Percentiles rank a stretch among this genome's conserved stretches.
Conservation (phyloP, 352 stramenopile genomes). For the Phytophthora tubulina region DNA sequence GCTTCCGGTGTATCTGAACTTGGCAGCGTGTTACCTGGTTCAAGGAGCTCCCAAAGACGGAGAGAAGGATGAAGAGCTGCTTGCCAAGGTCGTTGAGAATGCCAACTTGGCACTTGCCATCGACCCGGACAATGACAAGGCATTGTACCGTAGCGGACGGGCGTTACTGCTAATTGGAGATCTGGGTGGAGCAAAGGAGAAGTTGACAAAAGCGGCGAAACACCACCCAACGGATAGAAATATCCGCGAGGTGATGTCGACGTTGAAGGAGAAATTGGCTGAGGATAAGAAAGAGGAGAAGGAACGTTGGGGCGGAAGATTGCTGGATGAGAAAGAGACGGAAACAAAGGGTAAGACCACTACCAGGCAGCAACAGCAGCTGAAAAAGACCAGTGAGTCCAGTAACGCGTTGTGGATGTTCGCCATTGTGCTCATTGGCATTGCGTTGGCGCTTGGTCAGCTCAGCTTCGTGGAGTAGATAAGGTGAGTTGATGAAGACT, state of each 20-base stretch:
- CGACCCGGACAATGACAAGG: constrained; percentile 85
- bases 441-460: constrained; percentile 46
- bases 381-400: constrained; percentile 24
- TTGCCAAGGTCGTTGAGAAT: constrained; percentile 72
- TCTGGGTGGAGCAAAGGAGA: constrained; percentile 62
- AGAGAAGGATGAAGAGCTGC: constrained; percentile 41
- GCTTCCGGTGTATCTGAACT: constrained; percentile 82
- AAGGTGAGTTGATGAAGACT: not conserved
- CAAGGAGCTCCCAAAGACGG: constrained; percentile 48
- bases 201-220: constrained; percentile 73
- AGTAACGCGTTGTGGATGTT: constrained; percentile 49
- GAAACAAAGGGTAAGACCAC: not conserved
- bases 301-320: constrained; percentile 71
- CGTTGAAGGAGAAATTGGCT: constrained; percentile 56
- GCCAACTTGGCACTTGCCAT: constrained; percentile 73
- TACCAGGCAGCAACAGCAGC: constrained; percentile 15
- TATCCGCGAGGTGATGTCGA: constrained; percentile 69
- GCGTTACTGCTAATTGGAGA: constrained; percentile 70
- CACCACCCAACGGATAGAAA: constrained; percentile 74
- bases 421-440: constrained; percentile 47
- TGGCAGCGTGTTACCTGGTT: constrained; percentile 78
- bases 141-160: constrained; percentile 79
- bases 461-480: constrained; percentile 46
- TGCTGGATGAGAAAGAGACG: constrained; percentile 51
- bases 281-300: constrained; percentile 76